Evolutionary conservation across 768 basidiomycete species (phyloP).

Genomic region (Pholiota molesta): DNA sequence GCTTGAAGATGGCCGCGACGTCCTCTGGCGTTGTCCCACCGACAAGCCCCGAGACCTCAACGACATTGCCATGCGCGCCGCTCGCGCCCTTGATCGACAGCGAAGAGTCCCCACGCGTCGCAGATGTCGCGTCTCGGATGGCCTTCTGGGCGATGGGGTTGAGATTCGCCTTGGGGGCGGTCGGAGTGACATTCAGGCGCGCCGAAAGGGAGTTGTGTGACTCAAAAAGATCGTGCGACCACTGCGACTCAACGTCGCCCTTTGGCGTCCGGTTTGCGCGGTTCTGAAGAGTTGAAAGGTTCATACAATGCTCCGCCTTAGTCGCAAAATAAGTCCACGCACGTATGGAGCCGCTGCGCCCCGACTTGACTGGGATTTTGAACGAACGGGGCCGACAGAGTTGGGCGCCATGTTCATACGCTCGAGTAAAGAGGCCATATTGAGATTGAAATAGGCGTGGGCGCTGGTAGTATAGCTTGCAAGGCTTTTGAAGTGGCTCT

Average conservation of each 20-base stretch:
- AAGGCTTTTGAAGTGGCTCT: background rate
- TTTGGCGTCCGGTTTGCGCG: constrained; percentile 61
- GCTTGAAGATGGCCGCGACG: constrained; percentile 84
- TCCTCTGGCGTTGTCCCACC: constrained; percentile 81
- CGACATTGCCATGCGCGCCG: constrained; percentile 61
- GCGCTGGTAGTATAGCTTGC: background rate
- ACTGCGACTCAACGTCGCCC: constrained; percentile 65
- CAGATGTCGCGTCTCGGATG: constrained; percentile 58
- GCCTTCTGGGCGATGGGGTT: constrained; percentile 59
- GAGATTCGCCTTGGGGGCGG: constrained; percentile 54
- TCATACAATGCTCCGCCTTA: constrained; percentile 22
- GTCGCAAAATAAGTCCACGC: constrained; percentile 37
- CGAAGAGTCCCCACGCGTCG: constrained; percentile 31
- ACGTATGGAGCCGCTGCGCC: constrained; percentile 55
- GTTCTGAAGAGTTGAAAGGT: constrained; percentile 35
- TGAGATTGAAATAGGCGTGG: background rate
- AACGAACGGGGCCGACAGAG: constrained; percentile 51
- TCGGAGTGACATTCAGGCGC: constrained; percentile 50
- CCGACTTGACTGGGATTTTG: constrained; percentile 39
- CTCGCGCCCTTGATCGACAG: constrained; percentile 71
- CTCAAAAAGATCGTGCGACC: constrained; percentile 77
- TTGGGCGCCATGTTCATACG: constrained; percentile 51
- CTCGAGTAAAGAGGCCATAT: constrained; percentile 63
- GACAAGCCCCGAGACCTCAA: constrained; percentile 76
- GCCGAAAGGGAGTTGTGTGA: constrained; percentile 62